Evolutionary conservation across 371 early-diverging fungal species (phyloP).

Genomic region (Rhizopus delemar): DNA sequence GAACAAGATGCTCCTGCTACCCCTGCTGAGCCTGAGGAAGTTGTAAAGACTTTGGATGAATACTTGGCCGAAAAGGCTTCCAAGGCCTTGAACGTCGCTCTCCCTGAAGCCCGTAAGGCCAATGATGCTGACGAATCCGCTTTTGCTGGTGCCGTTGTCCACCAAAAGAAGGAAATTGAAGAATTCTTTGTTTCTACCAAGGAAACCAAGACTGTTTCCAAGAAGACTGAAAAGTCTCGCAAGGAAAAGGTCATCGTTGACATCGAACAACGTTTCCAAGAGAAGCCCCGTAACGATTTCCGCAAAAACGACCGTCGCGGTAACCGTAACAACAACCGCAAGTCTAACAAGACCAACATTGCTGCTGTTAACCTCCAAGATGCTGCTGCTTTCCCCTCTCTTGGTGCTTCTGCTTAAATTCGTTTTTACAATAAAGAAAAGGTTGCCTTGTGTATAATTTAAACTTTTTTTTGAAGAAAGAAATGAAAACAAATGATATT

Average conservation of each 20-base stretch:
- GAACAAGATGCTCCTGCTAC: constrained; percentile 39
- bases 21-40: constrained; percentile 66
- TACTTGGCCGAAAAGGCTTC: constrained; percentile 73
- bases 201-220: constrained; percentile 45
- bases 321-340: constrained; percentile 38
- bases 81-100: constrained; percentile 64
- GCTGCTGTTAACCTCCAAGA: constrained; percentile 72
- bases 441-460: too few species aligned
- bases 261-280: constrained; percentile 54
- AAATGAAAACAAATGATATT: too few species aligned
- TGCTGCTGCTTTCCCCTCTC: constrained; percentile 75
- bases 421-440: neutral
- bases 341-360: constrained; percentile 43
- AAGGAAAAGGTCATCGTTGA: constrained; percentile 64
- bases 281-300: constrained; percentile 48
- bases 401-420: constrained; percentile 56
- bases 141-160: constrained; percentile 76
- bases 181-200: constrained; percentile 63
- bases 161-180: constrained; percentile 69
- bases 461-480: too few species aligned
- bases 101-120: constrained; percentile 72
- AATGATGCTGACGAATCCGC: constrained; percentile 77
- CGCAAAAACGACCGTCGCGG: constrained; percentile 42
- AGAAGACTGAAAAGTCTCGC: constrained; percentile 42
- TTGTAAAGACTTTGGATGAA: constrained; percentile 77